phyloP scores from a whole-genome alignment of 2,329 filamentous ascomycete species.

The Macrophomina phaseolina region DNA sequence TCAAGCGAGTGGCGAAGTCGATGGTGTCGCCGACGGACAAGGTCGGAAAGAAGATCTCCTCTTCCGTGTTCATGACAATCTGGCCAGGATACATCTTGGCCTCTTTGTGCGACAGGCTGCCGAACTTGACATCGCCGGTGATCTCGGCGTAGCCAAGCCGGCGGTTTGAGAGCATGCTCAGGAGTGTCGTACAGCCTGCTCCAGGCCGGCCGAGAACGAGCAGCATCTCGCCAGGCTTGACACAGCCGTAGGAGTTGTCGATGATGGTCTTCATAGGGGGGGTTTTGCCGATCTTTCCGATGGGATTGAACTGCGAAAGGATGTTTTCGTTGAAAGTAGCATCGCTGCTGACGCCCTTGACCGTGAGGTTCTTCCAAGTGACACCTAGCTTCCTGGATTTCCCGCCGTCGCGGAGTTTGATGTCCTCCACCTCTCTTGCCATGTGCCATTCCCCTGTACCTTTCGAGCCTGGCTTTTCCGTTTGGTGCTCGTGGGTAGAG shows the following conservation, averaged over 20 bases:
- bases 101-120: not conserved
- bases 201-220: not conserved
- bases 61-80: slow-evolving; percentile 53
- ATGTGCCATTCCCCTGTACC: not conserved
- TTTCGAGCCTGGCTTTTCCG: too few relatives aligned
- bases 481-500: too few relatives aligned
- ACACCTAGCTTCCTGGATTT: slow-evolving; percentile 1
- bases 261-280: slow-evolving; percentile 26
- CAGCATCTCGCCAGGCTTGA: slow-evolving; percentile 48
- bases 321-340: slow-evolving; percentile 27
- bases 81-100: slow-evolving; percentile 49
- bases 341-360: slow-evolving; percentile 14
- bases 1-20: slow-evolving; percentile 60
- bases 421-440: not conserved
- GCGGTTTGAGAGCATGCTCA: not conserved
- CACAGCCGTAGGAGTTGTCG: slow-evolving; percentile 48
- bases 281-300: not conserved
- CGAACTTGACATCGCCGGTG: not conserved
- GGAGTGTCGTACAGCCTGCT: not conserved
- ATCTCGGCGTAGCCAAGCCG: not conserved
- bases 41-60: slow-evolving; percentile 62
- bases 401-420: not conserved
- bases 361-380: slow-evolving; percentile 15
- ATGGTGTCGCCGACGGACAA: slow-evolving; percentile 63
- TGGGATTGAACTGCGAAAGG: slow-evolving; percentile 20